These are phyloP conservation scores for Leccinum disarticulatum DNA, from an alignment of 768 basidiomycete species.

Conservation along the genomic window DNA sequence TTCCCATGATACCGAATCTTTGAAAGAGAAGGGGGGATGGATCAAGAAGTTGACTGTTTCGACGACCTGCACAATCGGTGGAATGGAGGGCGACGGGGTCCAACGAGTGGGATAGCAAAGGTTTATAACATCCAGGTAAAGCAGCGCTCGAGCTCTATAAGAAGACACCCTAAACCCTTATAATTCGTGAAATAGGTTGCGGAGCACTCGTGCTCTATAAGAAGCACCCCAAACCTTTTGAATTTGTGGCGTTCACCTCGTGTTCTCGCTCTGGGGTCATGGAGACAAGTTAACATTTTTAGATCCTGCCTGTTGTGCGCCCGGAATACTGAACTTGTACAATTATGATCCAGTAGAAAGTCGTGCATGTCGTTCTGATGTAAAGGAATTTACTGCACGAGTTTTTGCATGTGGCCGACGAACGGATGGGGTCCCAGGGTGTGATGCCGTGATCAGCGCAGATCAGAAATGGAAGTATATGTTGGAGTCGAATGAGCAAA, in stretches of 20 bases:
- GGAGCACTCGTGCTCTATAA: neutral
- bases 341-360: neutral
- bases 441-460: neutral
- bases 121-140: neutral
- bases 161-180: neutral
- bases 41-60: neutral
- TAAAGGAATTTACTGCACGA: no score
- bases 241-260: neutral
- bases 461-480: neutral
- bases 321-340: neutral
- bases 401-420: no score
- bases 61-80: neutral
- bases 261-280: neutral
- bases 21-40: neutral
- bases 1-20: conserved; percentile 4
- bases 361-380: neutral
- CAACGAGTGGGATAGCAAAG: neutral
- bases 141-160: neutral
- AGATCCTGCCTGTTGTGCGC: neutral
- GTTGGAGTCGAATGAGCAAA: no score
- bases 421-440: neutral
- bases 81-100: neutral
- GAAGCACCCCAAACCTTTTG: neutral
- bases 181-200: no score
- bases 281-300: neutral